Conservation (phyloP, 805 yeast species). For the Priceomyces melissophilus region DNA sequence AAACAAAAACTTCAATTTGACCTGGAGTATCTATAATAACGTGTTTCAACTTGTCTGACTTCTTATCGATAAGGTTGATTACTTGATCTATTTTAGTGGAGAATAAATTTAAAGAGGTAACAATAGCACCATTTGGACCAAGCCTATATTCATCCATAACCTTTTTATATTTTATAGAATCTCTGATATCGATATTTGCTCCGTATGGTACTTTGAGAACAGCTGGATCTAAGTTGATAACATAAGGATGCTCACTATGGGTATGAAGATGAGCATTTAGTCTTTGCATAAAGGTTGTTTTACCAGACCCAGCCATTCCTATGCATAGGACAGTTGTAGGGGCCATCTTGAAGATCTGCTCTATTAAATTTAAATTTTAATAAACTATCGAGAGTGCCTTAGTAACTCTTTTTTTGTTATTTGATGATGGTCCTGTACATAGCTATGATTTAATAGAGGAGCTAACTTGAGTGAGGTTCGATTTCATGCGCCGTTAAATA, state of each 20-base stretch:
- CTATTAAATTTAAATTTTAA: too few relatives aligned
- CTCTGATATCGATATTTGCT: constrained; percentile 92
- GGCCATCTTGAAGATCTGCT: constrained; percentile 15
- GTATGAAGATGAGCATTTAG: constrained; percentile 84
- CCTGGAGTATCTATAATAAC: constrained; percentile 97
- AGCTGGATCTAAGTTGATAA: constrained; percentile 94
- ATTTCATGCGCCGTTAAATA: too few relatives aligned
- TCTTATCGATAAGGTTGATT: constrained; percentile 76
- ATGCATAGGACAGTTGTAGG: constrained; percentile 45
- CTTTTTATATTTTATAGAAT: constrained; percentile 89
- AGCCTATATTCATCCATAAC: constrained; percentile 94
- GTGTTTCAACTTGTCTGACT: constrained; percentile 54
- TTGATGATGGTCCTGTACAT: too few relatives aligned
- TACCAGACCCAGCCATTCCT: constrained; percentile 71
- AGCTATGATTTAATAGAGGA: too few relatives aligned
- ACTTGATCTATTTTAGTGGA: constrained; percentile 97
- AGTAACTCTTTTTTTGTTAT: too few relatives aligned
- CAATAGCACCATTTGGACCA: constrained; percentile 99
- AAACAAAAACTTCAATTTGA: constrained; percentile 95
- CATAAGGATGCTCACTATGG: constrained; percentile 75
- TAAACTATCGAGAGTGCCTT: too few relatives aligned
- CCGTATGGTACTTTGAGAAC: constrained; percentile 91
- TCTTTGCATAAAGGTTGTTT: constrained; percentile 96
- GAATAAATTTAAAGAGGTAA: constrained; percentile 87
- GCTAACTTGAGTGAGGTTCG: too few relatives aligned